Base-by-base conservation (phyloP, 345 rosid species). In the Aquilaria sinensis region DNA sequence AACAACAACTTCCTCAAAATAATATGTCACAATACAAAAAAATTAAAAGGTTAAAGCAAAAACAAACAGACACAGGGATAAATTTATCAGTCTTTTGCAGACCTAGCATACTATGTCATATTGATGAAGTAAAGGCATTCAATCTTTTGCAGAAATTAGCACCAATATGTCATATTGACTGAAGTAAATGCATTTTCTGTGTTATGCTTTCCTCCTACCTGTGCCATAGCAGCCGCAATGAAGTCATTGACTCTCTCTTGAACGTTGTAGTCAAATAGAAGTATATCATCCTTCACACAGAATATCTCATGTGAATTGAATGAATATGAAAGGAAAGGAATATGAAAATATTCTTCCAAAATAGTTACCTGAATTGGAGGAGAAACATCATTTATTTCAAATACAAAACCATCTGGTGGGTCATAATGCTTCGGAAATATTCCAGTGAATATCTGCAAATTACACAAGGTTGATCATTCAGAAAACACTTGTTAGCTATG, bases 211-310 rank as follows among this genome's bases (percentile, higher is more conserved):
- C 9, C 43, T 37, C 53, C 52, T 75, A 87, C 98, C 84, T 89
- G 96, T 66, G 88, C 85, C 47, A 89, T 70, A 67, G 91, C 88
- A 80, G 96, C 96, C 53, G 87, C 89, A 31, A 92, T 85, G 74
- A 92, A 92, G 74, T 80, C 96, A 48, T 89, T 65, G 58, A 89
- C 93, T 61, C 96, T 80, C 71, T 89, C 96, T 89, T 89, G 86
- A 67, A 92, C 96, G 65, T 89, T 92, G 61, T 81, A 92, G 73
- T 89, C 96, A 78, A 89, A 92, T 57, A 89, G 80, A 65, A 77
- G 78, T 51, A 79, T 52, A 72, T 92, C 96, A 65, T 92, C 98
- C 98, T 92, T 66, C 76, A 70, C 55, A 10, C 45, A 41, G 62
- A 37, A 72, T 56, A 65, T 47, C 23, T 6, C 67, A 51, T 23